Conservation (phyloP, 768 basidiomycete genomes). For the Boletales sp. region DNA sequence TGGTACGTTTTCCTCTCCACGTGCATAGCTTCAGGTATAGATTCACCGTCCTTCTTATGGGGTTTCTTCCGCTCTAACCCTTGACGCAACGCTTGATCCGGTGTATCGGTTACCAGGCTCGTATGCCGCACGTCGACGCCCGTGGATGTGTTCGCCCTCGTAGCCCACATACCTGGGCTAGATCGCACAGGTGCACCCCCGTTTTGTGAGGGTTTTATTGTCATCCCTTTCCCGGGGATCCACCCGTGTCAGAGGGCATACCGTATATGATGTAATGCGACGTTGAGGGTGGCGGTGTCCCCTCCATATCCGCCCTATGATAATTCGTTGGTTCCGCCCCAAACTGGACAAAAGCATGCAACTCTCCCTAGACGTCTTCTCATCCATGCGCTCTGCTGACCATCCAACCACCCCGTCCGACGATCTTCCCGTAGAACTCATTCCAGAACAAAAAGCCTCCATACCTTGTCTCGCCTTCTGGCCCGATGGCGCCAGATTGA, state of each 20-base stretch:
- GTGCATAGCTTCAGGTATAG: too few species aligned
- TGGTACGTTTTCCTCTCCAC: too few species aligned
- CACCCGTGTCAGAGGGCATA: too few species aligned
- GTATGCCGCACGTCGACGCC: neutral
- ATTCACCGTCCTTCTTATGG: neutral
- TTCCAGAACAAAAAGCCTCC: conserved; percentile 16
- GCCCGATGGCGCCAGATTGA: conserved; percentile 24
- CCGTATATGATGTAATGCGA: conserved; percentile 13
- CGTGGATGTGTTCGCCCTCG: neutral
- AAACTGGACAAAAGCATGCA: neutral
- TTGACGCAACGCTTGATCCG: neutral
- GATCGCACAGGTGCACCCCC: too few species aligned
- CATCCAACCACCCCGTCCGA: neutral
- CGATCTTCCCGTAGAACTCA: conserved; percentile 13
- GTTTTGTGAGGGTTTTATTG: neutral
- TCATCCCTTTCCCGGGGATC: neutral
- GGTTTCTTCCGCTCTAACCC: neutral
- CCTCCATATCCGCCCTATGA: neutral
- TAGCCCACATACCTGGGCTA: too few species aligned
- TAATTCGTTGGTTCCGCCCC: neutral
- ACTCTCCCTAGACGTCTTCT: conserved; percentile 4
- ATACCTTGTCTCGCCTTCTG: conserved; percentile 21
- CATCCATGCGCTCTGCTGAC: conserved; percentile 14
- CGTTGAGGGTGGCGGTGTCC: conserved; percentile 13
- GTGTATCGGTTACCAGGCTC: neutral